A percentile compares a stretch with the other conserved stretches of the same genome.
Conservation (phyloP, 139 green algal species). For the Asterochloris erici region DNA sequence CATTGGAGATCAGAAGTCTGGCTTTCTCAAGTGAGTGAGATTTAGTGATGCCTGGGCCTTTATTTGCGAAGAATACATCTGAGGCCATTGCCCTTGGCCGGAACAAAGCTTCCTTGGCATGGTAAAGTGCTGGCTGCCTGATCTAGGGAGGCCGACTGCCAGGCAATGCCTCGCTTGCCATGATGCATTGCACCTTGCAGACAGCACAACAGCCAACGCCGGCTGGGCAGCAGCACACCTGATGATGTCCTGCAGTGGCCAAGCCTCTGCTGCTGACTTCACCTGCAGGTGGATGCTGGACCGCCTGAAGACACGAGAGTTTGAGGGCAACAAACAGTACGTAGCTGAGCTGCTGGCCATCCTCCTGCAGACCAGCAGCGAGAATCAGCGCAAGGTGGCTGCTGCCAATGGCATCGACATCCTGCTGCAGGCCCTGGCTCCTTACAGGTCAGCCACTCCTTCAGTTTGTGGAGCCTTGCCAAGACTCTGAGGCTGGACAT, state of each 20-base stretch:
- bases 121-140: too few species aligned
- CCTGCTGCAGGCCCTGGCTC: conserved; percentile 52
- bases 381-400: conserved; percentile 67
- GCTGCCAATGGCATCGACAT: conserved; percentile 74
- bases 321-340: conserved; percentile 81
- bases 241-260: neutral
- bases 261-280: neutral
- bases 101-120: too few species aligned
- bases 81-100: too few species aligned
- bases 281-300: conserved; percentile 82
- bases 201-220: neutral
- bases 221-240: too few species aligned
- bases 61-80: neutral
- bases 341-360: conserved; percentile 87
- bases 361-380: conserved; percentile 70
- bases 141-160: too few species aligned
- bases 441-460: conserved; percentile 1
- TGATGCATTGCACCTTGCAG: neutral
- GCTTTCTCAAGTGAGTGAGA: neutral
- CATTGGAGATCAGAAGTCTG: conserved; percentile 7
- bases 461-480: too few species aligned
- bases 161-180: neutral
- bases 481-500: too few species aligned
- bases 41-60: neutral
- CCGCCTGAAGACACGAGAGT: conserved; percentile 65